Base-by-base conservation (phyloP, 331 rosid species). In the Telfairia occidentalis region DNA sequence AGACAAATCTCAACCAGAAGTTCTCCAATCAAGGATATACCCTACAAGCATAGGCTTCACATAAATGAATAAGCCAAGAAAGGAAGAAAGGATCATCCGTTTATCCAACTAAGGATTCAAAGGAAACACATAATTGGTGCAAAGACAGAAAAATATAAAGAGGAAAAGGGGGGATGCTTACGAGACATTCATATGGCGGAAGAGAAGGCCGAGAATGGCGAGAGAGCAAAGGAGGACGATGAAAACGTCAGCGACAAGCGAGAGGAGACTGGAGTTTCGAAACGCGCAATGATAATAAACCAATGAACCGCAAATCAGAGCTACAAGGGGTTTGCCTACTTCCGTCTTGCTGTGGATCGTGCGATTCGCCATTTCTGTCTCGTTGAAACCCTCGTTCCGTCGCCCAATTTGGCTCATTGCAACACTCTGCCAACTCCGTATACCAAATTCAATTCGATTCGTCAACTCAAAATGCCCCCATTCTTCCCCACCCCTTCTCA, bases 131-230 rank as follows among this genome's bases (percentile, higher is more conserved):
- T 23, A 26, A 35, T 19, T 19, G 46, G 79, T 23, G 66, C 50
- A 29, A 5, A 71, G 5, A 46, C 29, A 6, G 1, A 38, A 12
- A 16, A 26, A 18, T n/a, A 6, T 5, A 38, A 15, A 4, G 1
- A 30, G 5, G 43, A 57, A 40, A 0, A 16, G 2, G 65, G 28
- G 7, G 11, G 9, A 30, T 7, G 57, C 73, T 38, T 10, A 84
- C 94, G 89, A 85, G 69, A 94, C 83, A 50, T 85, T 94, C 82
- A 91, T 78, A 46, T 91, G 96, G 52, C 96, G 96, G 74, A 91
- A 94, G 84, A 91, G 96, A 69, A 94, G 96, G 43, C 96, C 98
- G 55, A 94, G 90, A 77, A 91, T 91, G 78, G 98, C 97, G 82
- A 94, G 97, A 6, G 98, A 94, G 63, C 96, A 91, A 71, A 94